These are phyloP conservation scores for Nakazawaea siamensis DNA, from an alignment of 805 yeast species.

Conservation along the genomic window DNA sequence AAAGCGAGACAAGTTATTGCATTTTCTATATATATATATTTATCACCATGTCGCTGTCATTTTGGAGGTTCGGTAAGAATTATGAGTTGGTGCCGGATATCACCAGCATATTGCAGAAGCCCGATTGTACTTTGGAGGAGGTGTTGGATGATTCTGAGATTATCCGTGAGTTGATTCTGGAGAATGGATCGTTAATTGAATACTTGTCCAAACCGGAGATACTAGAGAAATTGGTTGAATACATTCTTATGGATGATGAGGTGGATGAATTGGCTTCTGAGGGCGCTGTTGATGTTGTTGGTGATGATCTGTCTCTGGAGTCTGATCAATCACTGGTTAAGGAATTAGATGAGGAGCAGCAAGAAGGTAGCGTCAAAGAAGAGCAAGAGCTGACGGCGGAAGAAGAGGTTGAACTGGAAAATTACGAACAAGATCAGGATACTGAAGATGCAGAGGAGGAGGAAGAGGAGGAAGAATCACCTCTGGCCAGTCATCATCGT, in stretches of 20 bases:
- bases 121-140: constrained; percentile 41
- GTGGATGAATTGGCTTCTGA: constrained; percentile 8
- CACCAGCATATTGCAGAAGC: constrained; percentile 41
- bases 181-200: constrained; percentile 70
- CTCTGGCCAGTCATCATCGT: constrained; percentile 25
- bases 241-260: constrained; percentile 45
- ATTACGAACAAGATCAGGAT: constrained; percentile 10
- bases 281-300: neutral
- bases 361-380: neutral
- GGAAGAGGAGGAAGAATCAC: constrained; percentile 23
- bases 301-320: too few relatives aligned
- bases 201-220: constrained; percentile 74
- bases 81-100: constrained; percentile 48
- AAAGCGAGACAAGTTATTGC: neutral
- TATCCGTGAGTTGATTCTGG: constrained; percentile 62
- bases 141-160: constrained; percentile 70
- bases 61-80: constrained; percentile 56
- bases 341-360: too few relatives aligned
- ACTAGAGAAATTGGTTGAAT: constrained; percentile 57
- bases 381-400: constrained; percentile 14
- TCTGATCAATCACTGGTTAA: too few relatives aligned
- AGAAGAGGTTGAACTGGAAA: constrained; percentile 9
- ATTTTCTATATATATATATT: neutral
- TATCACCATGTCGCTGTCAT: constrained; percentile 23
- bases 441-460: constrained; percentile 20